Evolutionary conservation across 1,284 basidiomycete species (phyloP).

Genomic region (Sanghuangporus sanghuang): DNA sequence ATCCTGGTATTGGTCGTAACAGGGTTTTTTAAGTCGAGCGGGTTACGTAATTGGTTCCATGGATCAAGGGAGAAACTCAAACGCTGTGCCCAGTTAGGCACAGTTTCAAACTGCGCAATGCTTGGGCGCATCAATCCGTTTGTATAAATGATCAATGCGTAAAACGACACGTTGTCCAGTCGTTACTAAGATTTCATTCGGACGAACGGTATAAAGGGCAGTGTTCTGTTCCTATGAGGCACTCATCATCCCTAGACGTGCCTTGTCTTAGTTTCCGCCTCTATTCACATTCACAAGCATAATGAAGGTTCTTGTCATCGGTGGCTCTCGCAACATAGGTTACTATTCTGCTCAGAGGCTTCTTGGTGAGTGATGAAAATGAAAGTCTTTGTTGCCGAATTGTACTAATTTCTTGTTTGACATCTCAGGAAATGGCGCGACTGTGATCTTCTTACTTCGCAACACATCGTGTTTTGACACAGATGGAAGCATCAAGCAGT

Average conservation of each 20-base stretch:
- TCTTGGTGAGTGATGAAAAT: slow-evolving; percentile 35
- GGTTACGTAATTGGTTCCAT: no score
- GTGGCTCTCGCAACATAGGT: slow-evolving; percentile 61
- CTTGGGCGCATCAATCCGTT: no score
- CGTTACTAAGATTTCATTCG: no score
- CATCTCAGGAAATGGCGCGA: slow-evolving; percentile 37
- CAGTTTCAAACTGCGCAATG: no score
- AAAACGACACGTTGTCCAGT: no score
- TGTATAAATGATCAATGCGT: no score
- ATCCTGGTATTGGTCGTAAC: no score
- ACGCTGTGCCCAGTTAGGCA: no score
- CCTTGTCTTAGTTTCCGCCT: neutral
- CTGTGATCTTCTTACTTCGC: slow-evolving; percentile 48
- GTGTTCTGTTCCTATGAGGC: no score
- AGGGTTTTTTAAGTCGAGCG: no score
- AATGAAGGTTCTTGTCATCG: slow-evolving; percentile 44
- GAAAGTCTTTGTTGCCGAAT: neutral
- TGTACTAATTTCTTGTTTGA: neutral
- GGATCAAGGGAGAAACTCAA: no score
- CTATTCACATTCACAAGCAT: neutral
- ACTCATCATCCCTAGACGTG: neutral
- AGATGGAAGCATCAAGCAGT: slow-evolving; percentile 37
- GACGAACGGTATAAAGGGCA: no score
- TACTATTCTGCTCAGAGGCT: slow-evolving; percentile 48
- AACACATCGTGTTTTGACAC: slow-evolving; percentile 38